These are phyloP conservation scores for Ceratobasidium sp. DNA, from an alignment of 1,284 basidiomycete genomes.

Conservation along the genomic window DNA sequence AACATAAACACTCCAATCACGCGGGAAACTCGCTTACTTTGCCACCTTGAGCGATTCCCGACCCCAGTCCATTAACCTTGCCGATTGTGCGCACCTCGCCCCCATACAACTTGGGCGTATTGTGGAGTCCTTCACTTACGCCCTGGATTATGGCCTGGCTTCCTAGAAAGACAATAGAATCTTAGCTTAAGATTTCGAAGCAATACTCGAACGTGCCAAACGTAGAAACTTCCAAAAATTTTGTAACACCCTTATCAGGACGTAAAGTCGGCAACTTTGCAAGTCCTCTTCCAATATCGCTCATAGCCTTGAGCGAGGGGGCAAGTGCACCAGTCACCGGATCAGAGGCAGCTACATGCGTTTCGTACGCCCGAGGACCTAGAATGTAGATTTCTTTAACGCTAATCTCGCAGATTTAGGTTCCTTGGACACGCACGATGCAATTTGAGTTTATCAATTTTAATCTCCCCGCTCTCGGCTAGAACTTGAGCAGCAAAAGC, in stretches of 20 bases:
- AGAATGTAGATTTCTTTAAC: background rate
- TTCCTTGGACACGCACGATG: constrained; percentile 59
- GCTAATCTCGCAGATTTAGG: too few species aligned
- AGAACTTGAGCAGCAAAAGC: constrained; percentile 68
- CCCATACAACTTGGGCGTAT: constrained; percentile 63
- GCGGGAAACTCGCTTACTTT: constrained; percentile 57
- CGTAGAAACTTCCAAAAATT: constrained; percentile 62
- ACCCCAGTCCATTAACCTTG: constrained; percentile 61
- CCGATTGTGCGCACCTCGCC: constrained; percentile 60
- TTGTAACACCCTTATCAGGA: constrained; percentile 62
- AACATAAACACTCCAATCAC: constrained; percentile 59
- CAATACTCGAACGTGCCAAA: constrained; percentile 52
- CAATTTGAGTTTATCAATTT: constrained; percentile 62
- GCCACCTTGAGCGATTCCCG: constrained; percentile 64
- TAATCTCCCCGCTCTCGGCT: constrained; percentile 62
- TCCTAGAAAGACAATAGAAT: constrained; percentile 49
- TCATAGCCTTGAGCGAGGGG: constrained; percentile 1
- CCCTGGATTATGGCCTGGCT: constrained; percentile 62
- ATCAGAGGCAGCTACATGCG: constrained; percentile 59
- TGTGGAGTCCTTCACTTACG: constrained; percentile 64
- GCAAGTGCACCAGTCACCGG: constrained; percentile 59
- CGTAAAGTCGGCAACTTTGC: constrained; percentile 51
- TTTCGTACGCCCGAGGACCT: constrained; percentile 69
- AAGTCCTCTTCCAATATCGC: constrained; percentile 16
- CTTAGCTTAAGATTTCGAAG: background rate